A percentile compares a stretch with the other conserved stretches of the same genome.
These are phyloP conservation scores for Lolium rigidum DNA, from an alignment of 176 grass and related monocot genomes.

Conservation along the genomic window DNA sequence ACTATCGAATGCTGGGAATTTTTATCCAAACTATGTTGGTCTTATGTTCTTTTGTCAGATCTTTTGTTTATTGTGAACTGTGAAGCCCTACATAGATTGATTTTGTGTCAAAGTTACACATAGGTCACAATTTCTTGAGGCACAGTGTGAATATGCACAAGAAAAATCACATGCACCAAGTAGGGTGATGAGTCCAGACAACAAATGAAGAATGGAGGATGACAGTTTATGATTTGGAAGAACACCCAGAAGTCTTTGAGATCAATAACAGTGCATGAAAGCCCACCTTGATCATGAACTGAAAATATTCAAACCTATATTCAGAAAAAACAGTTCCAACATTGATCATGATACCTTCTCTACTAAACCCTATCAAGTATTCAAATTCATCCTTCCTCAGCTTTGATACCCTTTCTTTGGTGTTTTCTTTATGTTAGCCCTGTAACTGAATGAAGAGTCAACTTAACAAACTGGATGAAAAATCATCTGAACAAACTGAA, in stretches of 20 bases:
- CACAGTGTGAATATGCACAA: not conserved
- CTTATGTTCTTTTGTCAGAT: not conserved
- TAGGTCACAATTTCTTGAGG: not conserved
- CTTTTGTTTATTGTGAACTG: not conserved
- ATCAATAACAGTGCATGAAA: not conserved
- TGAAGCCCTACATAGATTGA: not conserved
- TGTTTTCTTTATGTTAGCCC: not conserved
- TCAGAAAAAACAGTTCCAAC: not conserved
- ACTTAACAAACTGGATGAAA: slow-evolving; percentile 2
- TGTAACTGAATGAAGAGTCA: slow-evolving; percentile 19
- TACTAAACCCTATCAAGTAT: not conserved
- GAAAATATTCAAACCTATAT: not conserved
- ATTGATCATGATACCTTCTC: not conserved
- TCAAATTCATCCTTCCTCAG: not conserved
- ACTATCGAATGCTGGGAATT: not conserved
- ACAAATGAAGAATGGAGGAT: not conserved
- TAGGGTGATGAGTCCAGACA: not conserved
- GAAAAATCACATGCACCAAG: not conserved
- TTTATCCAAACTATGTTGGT: not conserved
- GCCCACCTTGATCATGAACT: not conserved
- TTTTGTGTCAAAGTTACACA: not conserved
- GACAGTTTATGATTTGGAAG: not conserved
- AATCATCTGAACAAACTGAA: not conserved
- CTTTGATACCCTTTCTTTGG: not conserved
- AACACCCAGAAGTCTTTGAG: slow-evolving; percentile 3